A percentile compares a stretch with the other conserved stretches of the same genome.
phyloP scores from a whole-genome alignment of 345 rosid genomes.

The Combretum micranthum region DNA sequence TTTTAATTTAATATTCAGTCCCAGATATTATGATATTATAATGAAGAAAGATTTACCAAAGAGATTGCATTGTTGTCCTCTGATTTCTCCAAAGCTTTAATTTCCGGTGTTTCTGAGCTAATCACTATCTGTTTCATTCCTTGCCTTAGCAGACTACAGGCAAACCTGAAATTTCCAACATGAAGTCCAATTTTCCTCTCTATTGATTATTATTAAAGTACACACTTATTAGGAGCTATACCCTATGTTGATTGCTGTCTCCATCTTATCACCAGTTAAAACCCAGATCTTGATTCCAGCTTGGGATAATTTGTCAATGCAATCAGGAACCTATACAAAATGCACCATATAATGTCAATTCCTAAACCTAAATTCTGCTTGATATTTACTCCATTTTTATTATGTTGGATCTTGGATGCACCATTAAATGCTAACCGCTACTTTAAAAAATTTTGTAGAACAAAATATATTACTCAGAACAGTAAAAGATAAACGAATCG shows the following conservation, averaged over 20 bases:
- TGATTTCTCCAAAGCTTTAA: slow-evolving; percentile 58
- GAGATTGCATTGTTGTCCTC: slow-evolving; percentile 59
- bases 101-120: slow-evolving; percentile 66
- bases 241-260: slow-evolving; percentile 97
- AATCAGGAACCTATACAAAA: slow-evolving; percentile 77
- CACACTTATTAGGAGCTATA: slow-evolving; percentile 7
- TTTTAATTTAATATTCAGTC: neutral
- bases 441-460: too few relatives aligned
- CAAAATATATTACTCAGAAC: too few relatives aligned
- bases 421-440: too few relatives aligned
- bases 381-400: too few relatives aligned
- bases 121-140: slow-evolving; percentile 88
- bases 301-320: slow-evolving; percentile 95
- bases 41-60: slow-evolving; percentile 27
- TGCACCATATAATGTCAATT: neutral
- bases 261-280: slow-evolving; percentile 97
- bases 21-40: neutral
- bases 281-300: slow-evolving; percentile 97
- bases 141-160: slow-evolving; percentile 94
- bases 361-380: neutral
- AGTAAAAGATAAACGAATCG: too few relatives aligned
- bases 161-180: slow-evolving; percentile 50
- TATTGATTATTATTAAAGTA: neutral
- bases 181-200: slow-evolving; percentile 14
- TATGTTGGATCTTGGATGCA: too few relatives aligned